Evolutionary conservation across 108 stramenopile species (phyloP).

Genomic region (Chaetoceros tenuissimus): DNA sequence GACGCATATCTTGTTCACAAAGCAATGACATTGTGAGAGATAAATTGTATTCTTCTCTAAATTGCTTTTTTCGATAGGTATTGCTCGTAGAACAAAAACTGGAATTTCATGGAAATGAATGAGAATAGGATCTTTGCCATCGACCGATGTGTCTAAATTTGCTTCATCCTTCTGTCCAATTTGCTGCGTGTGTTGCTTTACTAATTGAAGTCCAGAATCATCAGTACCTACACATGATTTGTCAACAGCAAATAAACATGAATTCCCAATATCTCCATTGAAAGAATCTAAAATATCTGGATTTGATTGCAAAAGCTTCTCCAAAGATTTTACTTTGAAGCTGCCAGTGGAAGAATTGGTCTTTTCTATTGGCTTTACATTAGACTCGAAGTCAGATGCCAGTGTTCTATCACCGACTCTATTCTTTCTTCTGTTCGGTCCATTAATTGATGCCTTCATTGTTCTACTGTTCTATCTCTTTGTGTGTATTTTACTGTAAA

Average conservation of each 20-base stretch:
- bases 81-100: background rate
- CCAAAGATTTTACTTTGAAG: conserved; percentile 3
- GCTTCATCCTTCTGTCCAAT: background rate
- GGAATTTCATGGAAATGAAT: conserved; percentile 8
- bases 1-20: conserved; percentile 5
- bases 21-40: conserved; percentile 2
- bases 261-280: background rate
- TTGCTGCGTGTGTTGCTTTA: background rate
- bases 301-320: too few relatives aligned
- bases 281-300: background rate
- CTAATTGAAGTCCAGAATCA: background rate
- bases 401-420: conserved; percentile 8
- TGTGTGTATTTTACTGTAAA: too few relatives aligned
- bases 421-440: conserved; percentile 5
- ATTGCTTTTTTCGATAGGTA: background rate
- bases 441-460: conserved; percentile 10
- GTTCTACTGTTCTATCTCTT: too few relatives aligned
- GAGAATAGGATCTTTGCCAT: too few relatives aligned
- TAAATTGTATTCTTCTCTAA: conserved; percentile 5
- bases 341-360: background rate
- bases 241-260: background rate
- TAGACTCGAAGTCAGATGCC: conserved; percentile 9
- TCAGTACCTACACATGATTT: background rate
- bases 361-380: conserved; percentile 1
- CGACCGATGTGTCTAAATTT: background rate